phyloP scores from a whole-genome alignment of 768 basidiomycete genomes.

The Tylopilus plumbeoviolaceoides region DNA sequence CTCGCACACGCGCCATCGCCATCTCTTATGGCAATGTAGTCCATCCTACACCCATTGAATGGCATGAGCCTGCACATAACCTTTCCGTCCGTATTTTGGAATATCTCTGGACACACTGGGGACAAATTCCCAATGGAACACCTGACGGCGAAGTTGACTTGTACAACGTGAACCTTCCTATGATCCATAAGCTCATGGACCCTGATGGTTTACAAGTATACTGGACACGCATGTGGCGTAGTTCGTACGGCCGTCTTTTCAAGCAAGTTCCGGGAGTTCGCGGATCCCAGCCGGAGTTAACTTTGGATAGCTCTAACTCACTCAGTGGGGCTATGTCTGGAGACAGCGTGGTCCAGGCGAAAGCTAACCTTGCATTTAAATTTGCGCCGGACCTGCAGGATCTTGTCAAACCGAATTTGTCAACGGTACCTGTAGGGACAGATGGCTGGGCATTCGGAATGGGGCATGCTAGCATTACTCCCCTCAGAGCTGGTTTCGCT shows the following conservation, averaged over 20 bases:
- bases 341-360: conserved; percentile 12
- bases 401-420: conserved; percentile 57
- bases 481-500: conserved; percentile 69
- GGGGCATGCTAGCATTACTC: conserved; percentile 74
- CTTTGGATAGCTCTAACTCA: conserved; percentile 33
- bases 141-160: conserved; percentile 69
- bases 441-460: conserved; percentile 78
- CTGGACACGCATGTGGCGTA: conserved; percentile 87
- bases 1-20: conserved; percentile 72
- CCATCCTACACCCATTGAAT: conserved; percentile 57
- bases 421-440: conserved; percentile 66
- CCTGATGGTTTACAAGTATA: conserved; percentile 60
- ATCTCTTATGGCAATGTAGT: conserved; percentile 82
- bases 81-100: conserved; percentile 64
- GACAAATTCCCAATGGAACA: conserved; percentile 55
- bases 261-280: conserved; percentile 36
- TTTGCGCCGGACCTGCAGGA: conserved; percentile 71
- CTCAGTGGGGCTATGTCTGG: conserved; percentile 7
- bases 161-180: conserved; percentile 85
- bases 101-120: conserved; percentile 85
- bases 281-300: conserved; percentile 22
- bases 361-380: conserved; percentile 57
- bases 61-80: conserved; percentile 68
- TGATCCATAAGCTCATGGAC: conserved; percentile 61
- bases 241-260: conserved; percentile 80